Evolutionary conservation across 2,329 filamentous ascomycete genomes (phyloP).

Genomic region (Ophiocordyceps camponoti-saundersi): DNA sequence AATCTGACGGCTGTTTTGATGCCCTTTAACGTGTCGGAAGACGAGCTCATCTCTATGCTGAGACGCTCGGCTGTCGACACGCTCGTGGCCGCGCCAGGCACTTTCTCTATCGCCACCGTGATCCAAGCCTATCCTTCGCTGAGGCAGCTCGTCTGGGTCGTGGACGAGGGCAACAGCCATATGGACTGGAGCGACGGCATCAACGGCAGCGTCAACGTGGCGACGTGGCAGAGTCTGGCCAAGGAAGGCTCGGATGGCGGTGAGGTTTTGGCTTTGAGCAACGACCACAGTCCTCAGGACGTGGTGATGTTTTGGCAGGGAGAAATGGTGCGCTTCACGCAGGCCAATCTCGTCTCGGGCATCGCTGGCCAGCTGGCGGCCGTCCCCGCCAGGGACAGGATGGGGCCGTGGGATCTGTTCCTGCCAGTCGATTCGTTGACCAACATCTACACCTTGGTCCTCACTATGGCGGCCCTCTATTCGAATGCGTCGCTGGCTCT

Average conservation of each 20-base stretch:
- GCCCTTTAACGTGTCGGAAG: slow-evolving; percentile 60
- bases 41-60: slow-evolving; percentile 55
- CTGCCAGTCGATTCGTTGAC: slow-evolving; percentile 70
- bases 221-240: slow-evolving; percentile 86
- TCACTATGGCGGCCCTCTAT: slow-evolving; percentile 70
- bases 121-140: slow-evolving; percentile 53
- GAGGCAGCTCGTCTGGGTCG: slow-evolving; percentile 76
- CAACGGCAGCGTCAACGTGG: slow-evolving; percentile 57
- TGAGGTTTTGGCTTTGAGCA: slow-evolving; percentile 48
- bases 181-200: slow-evolving; percentile 86
- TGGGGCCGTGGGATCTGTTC: slow-evolving; percentile 63
- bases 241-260: slow-evolving; percentile 44
- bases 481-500: slow-evolving; percentile 73
- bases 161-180: slow-evolving; percentile 76
- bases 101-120: slow-evolving; percentile 64
- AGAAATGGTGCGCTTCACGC: slow-evolving; percentile 68
- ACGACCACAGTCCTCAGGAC: slow-evolving; percentile 33
- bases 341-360: slow-evolving; percentile 73
- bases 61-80: slow-evolving; percentile 60
- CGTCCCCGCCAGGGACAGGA: slow-evolving; percentile 57
- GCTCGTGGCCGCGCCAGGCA: slow-evolving; percentile 69
- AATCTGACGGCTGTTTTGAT: slow-evolving; percentile 71
- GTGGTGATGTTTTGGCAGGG: slow-evolving; percentile 54
- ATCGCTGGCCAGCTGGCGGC: slow-evolving; percentile 62
- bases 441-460: slow-evolving; percentile 59